phyloP scores from a whole-genome alignment of 2,329 filamentous ascomycete species.

The Ambrosiella beaveri region DNA sequence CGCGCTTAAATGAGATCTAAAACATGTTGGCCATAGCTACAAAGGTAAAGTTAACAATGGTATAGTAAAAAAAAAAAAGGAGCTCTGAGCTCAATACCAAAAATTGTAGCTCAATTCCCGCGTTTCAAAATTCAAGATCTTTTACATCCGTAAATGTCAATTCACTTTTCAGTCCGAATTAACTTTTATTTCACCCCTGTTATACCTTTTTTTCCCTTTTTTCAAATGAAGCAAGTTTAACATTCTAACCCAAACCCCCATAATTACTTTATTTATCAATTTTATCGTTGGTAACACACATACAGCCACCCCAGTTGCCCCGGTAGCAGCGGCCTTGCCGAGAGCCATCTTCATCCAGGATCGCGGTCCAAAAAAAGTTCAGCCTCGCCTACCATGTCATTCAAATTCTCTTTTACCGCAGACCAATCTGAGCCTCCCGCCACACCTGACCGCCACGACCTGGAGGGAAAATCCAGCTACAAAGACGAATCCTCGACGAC shows the following conservation, averaged over 20 bases:
- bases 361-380: not conserved
- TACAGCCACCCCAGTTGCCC: not conserved
- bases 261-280: not conserved
- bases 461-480: constrained; percentile 22
- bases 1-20: not conserved
- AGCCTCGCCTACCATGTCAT: constrained; percentile 21
- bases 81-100: not conserved
- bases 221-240: not conserved
- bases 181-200: not conserved
- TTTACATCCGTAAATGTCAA: not conserved
- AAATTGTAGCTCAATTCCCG: not conserved
- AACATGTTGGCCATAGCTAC: not conserved
- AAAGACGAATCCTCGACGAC: constrained; percentile 34
- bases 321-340: not conserved
- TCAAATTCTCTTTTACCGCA: constrained; percentile 24
- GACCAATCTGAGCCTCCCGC: constrained; percentile 29
- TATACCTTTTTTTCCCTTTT: no score
- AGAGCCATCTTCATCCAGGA: not conserved
- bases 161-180: not conserved
- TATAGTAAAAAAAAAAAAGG: not conserved
- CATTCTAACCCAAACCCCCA: not conserved
- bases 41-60: not conserved
- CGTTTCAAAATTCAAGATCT: not conserved
- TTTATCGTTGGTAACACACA: not conserved
- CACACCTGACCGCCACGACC: constrained; percentile 28